Conservation (phyloP, 495 filamentous ascomycete species). For the Neurospora discreta region DNA sequence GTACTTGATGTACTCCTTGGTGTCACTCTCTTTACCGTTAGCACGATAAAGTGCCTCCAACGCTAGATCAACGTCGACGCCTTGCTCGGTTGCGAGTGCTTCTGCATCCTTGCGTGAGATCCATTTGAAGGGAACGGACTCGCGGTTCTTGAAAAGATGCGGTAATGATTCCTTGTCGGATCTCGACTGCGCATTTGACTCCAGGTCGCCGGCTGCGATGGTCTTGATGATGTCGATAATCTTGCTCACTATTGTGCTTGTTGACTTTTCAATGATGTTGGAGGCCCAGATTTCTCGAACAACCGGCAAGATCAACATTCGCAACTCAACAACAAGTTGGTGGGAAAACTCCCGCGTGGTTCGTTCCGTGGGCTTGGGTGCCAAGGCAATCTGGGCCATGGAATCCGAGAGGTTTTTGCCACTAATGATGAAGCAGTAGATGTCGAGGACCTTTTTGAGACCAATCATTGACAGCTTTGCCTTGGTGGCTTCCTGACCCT, state of each 20-base stretch:
- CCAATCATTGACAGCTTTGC: conserved; percentile 36
- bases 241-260: conserved; percentile 62
- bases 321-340: conserved; percentile 82
- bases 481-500: conserved; percentile 23
- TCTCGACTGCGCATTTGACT: conserved; percentile 50
- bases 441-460: conserved; percentile 72
- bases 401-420: conserved; percentile 73
- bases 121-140: conserved; percentile 20
- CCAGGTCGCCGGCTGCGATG: conserved; percentile 65
- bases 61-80: conserved; percentile 47
- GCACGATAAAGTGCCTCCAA: conserved; percentile 78
- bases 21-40: conserved; percentile 47
- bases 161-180: conserved; percentile 22
- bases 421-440: conserved; percentile 65
- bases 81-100: conserved; percentile 21
- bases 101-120: conserved; percentile 24
- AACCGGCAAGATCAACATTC: conserved; percentile 71
- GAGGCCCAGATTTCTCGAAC: conserved; percentile 75
- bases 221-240: conserved; percentile 74
- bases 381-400: conserved; percentile 50
- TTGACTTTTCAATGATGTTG: conserved; percentile 63
- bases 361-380: conserved; percentile 39
- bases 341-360: conserved; percentile 48
- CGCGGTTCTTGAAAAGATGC: conserved; percentile 16
- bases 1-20: conserved; percentile 64